Percentiles rank a stretch among this genome's conserved stretches.
phyloP scores from a whole-genome alignment of 2,329 filamentous ascomycete species.

The Pseudogymnoascus sp. region DNA sequence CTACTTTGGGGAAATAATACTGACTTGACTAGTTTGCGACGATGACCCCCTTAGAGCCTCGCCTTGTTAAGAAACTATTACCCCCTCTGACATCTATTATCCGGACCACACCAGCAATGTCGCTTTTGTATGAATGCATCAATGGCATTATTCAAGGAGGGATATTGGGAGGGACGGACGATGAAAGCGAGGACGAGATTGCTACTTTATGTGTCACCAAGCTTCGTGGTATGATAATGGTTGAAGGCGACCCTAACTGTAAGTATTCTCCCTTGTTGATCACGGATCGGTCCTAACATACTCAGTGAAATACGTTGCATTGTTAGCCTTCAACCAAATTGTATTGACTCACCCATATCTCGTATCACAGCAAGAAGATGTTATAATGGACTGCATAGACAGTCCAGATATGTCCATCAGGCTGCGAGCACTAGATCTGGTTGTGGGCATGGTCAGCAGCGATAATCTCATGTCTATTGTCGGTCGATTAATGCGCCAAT shows the following conservation, averaged over 20 bases:
- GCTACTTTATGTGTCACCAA: slow-evolving; percentile 88
- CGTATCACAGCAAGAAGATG: slow-evolving; percentile 88
- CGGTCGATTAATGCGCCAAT: slow-evolving; percentile 77
- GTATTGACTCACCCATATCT: slow-evolving; percentile 80
- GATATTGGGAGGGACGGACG: slow-evolving; percentile 76
- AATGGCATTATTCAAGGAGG: slow-evolving; percentile 97
- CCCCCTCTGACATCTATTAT: slow-evolving; percentile 90
- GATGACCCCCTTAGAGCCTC: slow-evolving; percentile 83
- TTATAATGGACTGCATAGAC: slow-evolving; percentile 93
- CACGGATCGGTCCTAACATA: too few relatives aligned
- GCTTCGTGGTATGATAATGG: slow-evolving; percentile 85
- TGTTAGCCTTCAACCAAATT: slow-evolving; percentile 93
- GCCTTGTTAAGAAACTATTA: slow-evolving; percentile 82
- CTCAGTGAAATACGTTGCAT: slow-evolving; percentile 95
- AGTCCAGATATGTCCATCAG: slow-evolving; percentile 94
- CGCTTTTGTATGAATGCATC: slow-evolving; percentile 95
- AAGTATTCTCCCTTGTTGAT: too few relatives aligned
- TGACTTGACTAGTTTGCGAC: slow-evolving; percentile 69
- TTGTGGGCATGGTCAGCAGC: slow-evolving; percentile 85
- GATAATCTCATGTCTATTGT: slow-evolving; percentile 82
- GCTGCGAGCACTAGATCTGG: slow-evolving; percentile 83
- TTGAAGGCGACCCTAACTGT: slow-evolving; percentile 91
- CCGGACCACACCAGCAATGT: slow-evolving; percentile 92
- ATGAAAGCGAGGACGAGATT: slow-evolving; percentile 79
- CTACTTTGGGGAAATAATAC: slow-evolving; percentile 56